Conservation (phyloP, 108 stramenopile species). For the Skeletonema potamos region DNA sequence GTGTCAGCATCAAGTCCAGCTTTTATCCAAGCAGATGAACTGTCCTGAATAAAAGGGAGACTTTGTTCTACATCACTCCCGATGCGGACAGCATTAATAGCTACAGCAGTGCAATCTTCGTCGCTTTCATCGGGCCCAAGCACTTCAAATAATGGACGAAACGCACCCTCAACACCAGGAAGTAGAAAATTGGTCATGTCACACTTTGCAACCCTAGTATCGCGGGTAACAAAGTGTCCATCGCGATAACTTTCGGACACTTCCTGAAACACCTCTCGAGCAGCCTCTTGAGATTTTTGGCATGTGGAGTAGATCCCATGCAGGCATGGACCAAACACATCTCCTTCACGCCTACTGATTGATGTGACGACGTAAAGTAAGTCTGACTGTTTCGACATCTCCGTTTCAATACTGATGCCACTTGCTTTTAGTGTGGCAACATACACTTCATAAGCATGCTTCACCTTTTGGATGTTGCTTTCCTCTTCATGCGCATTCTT, state of each 20-base stretch:
- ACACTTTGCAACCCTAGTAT: neutral
- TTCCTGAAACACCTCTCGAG: neutral
- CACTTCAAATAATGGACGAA: neutral
- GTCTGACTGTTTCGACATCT: neutral
- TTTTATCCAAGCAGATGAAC: neutral
- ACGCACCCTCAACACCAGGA: neutral
- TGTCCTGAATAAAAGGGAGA: neutral
- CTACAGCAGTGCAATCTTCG: neutral
- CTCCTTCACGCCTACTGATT: neutral
- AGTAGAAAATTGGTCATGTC: neutral
- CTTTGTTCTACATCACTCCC: neutral
- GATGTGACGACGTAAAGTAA: neutral
- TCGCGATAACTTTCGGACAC: neutral
- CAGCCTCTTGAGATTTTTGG: neutral
- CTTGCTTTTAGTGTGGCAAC: neutral
- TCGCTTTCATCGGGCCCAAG: neutral
- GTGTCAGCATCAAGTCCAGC: neutral
- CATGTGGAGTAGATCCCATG: neutral
- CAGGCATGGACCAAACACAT: neutral
- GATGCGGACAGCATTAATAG: neutral
- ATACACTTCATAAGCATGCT: neutral
- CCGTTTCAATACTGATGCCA: neutral
- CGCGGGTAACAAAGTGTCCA: neutral
- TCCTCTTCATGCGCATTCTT: neutral
- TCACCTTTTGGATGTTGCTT: neutral